phyloP scores from a whole-genome alignment of 306 rosid species.

The Coriaria nepalensis region DNA sequence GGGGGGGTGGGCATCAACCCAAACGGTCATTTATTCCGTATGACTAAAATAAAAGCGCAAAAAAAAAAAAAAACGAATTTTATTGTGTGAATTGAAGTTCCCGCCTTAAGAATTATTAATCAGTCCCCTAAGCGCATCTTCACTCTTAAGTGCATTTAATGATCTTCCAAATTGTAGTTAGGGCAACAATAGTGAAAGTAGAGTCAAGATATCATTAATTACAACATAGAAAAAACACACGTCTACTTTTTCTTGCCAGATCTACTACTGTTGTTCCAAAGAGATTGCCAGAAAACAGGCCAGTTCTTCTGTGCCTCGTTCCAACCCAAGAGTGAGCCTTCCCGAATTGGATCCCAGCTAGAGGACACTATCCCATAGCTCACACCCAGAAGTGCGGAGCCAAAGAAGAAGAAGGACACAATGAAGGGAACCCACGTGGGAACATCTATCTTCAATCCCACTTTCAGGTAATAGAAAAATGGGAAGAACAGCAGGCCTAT shows the following conservation, averaged over 20 bases:
- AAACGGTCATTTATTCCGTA: constrained; percentile 51
- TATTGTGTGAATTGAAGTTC: no score
- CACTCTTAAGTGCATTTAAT: no score
- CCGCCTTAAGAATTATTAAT: no score
- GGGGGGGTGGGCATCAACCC: constrained; percentile 17
- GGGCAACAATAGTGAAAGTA: no score
- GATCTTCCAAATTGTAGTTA: no score
- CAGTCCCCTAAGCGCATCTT: no score
- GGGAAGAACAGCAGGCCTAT: constrained; percentile 77
- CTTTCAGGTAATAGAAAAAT: constrained; percentile 69
- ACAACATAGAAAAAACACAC: no score
- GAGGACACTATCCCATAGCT: constrained; percentile 96
- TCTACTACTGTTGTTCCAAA: constrained; percentile 19
- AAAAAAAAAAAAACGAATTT: no score
- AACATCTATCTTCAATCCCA: constrained; percentile 65
- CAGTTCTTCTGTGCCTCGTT: constrained; percentile 60
- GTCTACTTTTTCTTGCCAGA: constrained; percentile 20
- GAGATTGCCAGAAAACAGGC: constrained; percentile 62
- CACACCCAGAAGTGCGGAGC: constrained; percentile 77
- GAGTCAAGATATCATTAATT: no score
- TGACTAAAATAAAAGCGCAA: no score
- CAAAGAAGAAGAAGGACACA: constrained; percentile 77
- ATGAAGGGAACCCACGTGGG: constrained; percentile 92
- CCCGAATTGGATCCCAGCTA: constrained; percentile 75
- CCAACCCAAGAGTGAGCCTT: constrained; percentile 61